phyloP scores from a whole-genome alignment of 352 stramenopile species.

The Globisporangium parvum region DNA sequence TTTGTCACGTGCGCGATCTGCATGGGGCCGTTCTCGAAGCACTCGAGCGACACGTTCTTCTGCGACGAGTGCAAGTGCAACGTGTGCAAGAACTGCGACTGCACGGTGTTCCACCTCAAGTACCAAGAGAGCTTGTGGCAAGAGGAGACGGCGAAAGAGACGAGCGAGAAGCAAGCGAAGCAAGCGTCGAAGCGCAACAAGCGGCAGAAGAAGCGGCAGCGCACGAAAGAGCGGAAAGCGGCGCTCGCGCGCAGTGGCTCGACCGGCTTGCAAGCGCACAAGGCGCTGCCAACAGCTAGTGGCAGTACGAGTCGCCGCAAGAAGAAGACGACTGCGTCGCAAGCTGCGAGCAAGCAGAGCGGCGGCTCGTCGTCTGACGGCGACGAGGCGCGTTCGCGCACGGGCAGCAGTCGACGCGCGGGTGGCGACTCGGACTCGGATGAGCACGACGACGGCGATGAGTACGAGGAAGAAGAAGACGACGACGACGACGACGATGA shows the following conservation, averaged over 20 bases:
- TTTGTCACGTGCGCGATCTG: slow-evolving; percentile 98
- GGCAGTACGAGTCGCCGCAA: slow-evolving; percentile 20
- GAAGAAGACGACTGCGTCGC: slow-evolving; percentile 6
- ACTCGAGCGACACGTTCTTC: slow-evolving; percentile 93
- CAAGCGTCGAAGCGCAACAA: slow-evolving; percentile 83
- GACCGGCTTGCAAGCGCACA: not conserved
- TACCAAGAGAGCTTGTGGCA: slow-evolving; percentile 96
- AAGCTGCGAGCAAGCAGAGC: not conserved
- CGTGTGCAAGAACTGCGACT: slow-evolving; percentile 97
- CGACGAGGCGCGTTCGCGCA: slow-evolving; percentile 19
- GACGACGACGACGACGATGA: slow-evolving; percentile 43
- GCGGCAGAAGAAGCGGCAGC: slow-evolving; percentile 79
- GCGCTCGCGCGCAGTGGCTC: slow-evolving; percentile 25
- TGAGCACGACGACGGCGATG: slow-evolving; percentile 38
- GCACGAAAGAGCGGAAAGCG: slow-evolving; percentile 79
- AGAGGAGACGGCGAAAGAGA: slow-evolving; percentile 91
- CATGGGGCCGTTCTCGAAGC: slow-evolving; percentile 92
- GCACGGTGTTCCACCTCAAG: slow-evolving; percentile 95
- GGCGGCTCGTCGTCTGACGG: slow-evolving; percentile 32
- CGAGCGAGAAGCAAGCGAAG: slow-evolving; percentile 85
- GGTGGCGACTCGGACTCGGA: slow-evolving; percentile 58
- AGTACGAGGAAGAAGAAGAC: slow-evolving; percentile 17
- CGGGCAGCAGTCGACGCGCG: slow-evolving; percentile 23
- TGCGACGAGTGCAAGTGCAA: slow-evolving; percentile 98
- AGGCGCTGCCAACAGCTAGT: slow-evolving; percentile 6